Conservation (phyloP, 2,329 filamentous ascomycete species). For the Chrysoporthe puriensis region DNA sequence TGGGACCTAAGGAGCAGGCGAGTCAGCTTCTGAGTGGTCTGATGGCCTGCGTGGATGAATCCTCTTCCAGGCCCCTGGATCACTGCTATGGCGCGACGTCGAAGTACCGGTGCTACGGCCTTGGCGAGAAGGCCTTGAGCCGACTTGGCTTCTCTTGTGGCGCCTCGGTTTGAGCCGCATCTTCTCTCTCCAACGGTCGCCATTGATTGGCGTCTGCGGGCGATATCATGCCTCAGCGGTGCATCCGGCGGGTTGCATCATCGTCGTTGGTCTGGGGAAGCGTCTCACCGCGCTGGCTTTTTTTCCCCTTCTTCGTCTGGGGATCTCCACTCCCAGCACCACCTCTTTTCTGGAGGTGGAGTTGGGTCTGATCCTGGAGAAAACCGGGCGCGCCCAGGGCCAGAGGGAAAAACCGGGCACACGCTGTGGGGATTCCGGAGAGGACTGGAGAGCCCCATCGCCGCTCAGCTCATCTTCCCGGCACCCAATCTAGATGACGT, state of each 20-base stretch:
- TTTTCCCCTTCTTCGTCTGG: conserved; percentile 9
- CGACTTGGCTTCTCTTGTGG: not conserved
- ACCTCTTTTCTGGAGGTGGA: conserved; percentile 21
- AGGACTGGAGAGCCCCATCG: not conserved
- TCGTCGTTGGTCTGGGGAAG: not conserved
- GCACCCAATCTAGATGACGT: too few relatives aligned
- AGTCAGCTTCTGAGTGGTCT: conserved; percentile 23
- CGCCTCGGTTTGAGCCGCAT: not conserved
- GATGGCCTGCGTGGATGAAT: conserved; percentile 9
- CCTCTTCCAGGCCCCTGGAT: conserved; percentile 11
- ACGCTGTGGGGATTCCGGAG: conserved; percentile 15
- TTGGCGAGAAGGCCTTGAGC: conserved; percentile 4
- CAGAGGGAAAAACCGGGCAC: conserved; percentile 2
- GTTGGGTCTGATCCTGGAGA: conserved; percentile 15
- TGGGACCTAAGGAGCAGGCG: conserved; percentile 20
- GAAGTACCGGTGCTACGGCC: not conserved
- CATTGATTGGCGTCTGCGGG: not conserved
- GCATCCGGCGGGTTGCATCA: not conserved
- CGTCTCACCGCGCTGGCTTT: not conserved
- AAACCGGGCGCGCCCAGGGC: not conserved
- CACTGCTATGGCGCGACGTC: not conserved
- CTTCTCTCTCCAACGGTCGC: not conserved
- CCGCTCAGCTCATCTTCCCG: not conserved
- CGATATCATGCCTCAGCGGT: not conserved
- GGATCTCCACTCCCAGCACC: conserved; percentile 20